phyloP scores from a whole-genome alignment of 192 early-diverging fungal genomes.

The Lobosporangium transversale region DNA sequence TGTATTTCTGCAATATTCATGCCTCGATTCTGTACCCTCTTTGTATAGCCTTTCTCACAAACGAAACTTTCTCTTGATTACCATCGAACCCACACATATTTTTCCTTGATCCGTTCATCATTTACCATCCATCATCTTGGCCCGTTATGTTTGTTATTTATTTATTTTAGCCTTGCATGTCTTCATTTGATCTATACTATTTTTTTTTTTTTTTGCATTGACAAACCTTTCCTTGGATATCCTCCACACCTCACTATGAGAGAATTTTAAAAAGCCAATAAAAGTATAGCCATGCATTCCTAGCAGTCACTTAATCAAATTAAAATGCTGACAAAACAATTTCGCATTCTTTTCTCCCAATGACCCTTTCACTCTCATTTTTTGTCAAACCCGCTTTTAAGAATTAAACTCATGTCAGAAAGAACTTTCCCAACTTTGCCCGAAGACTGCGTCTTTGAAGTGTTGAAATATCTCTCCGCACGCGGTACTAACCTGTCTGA shows the following conservation, averaged over 20 bases:
- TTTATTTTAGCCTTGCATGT: slow-evolving; percentile 7
- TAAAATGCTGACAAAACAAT: too few relatives aligned
- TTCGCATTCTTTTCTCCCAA: too few relatives aligned
- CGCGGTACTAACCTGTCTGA: too few relatives aligned
- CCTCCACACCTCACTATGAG: slow-evolving; percentile 16
- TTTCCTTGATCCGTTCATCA: not conserved
- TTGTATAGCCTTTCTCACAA: slow-evolving; percentile 14
- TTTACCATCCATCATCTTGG: not conserved
- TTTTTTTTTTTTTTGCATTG: not conserved
- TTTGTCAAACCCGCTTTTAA: too few relatives aligned
- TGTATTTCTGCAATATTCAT: not conserved
- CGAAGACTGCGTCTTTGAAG: slow-evolving; percentile 44
- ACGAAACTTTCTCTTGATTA: not conserved
- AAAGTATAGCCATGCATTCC: too few relatives aligned
- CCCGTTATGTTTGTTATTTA: slow-evolving; percentile 13
- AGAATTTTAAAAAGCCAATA: too few relatives aligned
- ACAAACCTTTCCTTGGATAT: slow-evolving; percentile 38
- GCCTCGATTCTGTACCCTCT: not conserved
- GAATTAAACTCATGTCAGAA: too few relatives aligned
- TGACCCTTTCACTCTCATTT: too few relatives aligned
- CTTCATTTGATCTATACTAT: too few relatives aligned
- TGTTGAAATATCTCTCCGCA: slow-evolving; percentile 33
- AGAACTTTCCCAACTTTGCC: slow-evolving; percentile 22
- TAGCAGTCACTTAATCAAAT: too few relatives aligned
- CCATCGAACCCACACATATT: not conserved